Evolutionary conservation across 2,329 filamentous ascomycete species (phyloP), one percentile per base, ranked within the genome.

Genomic region (Clonostachys chloroleuca): DNA sequence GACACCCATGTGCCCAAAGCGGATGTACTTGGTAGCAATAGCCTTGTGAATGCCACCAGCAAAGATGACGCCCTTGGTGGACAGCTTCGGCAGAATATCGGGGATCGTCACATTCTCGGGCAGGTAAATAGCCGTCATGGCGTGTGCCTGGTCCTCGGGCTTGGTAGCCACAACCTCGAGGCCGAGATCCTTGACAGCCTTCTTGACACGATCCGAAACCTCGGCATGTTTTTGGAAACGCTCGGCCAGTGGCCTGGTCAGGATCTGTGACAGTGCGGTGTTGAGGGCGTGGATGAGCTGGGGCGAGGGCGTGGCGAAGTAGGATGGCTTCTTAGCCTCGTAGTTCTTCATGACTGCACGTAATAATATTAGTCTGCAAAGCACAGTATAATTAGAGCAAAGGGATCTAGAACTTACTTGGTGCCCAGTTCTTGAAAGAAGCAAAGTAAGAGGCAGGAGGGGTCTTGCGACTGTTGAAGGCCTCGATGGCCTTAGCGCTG

Each of bases 1-100:
- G 52, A 97, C 89, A 56, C 94, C 94, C 94, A 99, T 99, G 68
- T 97, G 94, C 40, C 94, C 94, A 60, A 99, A 94, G 30, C 94
- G 84, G 56, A 99, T 88, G 67, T 99, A 99, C 73, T 89, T 94
- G 52, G 87, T 74, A 4, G 89, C 92, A 66, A 96, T 95, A 65
- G 95, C 89, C 78, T 94, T 96, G 76, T 99, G 94, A 58, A 99
- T 79, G 51, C 94, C 94, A 50, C 91, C 94, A 20, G 94, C 94
- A 64, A 97, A 97, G 50, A 99, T 82, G 39, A 99, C 88, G 33
- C 91, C 91, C 68, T 87, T 92, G 73, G 88, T 89, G 52, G 89
- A 69, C 52, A 99, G 74, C 62, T 83, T 91, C 12, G 94, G 92
- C 46, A 99, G 77, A 34, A 99, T 75, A 54, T 96, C 89, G 3